phyloP scores from a whole-genome alignment of 108 stramenopile species.

The Skeletonema potamos region DNA sequence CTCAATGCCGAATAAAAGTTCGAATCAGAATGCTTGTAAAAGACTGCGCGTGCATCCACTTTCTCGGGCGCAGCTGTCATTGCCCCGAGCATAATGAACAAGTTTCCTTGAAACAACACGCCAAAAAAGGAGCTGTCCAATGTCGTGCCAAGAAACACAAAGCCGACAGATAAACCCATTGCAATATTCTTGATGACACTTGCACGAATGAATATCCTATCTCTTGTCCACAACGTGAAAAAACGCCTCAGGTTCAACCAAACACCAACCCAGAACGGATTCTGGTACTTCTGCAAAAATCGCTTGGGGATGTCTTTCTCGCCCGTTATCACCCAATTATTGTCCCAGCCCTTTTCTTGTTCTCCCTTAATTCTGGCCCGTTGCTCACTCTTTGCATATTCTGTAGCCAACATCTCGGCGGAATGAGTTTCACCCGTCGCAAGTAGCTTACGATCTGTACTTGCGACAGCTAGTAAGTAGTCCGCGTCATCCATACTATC shows the following conservation, averaged over 20 bases:
- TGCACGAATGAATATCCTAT: slow-evolving; percentile 39
- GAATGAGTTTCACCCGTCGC: not conserved
- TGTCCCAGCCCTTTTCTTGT: slow-evolving; percentile 3
- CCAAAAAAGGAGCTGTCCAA: slow-evolving; percentile 37
- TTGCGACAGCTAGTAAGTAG: slow-evolving; percentile 40
- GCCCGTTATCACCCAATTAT: slow-evolving; percentile 1
- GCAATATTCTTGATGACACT: slow-evolving; percentile 56
- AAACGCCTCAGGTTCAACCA: slow-evolving; percentile 33
- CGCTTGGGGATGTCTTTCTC: not conserved
- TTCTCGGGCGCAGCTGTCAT: slow-evolving; percentile 60
- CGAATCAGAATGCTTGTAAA: slow-evolving; percentile 67
- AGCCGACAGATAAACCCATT: slow-evolving; percentile 76
- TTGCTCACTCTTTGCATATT: slow-evolving; percentile 8
- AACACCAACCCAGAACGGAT: slow-evolving; percentile 18
- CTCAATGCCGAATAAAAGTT: slow-evolving; percentile 60
- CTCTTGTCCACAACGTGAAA: slow-evolving; percentile 39
- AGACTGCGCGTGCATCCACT: slow-evolving; percentile 50
- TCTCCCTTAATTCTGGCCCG: not conserved
- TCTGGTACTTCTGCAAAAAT: slow-evolving; percentile 35
- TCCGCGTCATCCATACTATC: slow-evolving; percentile 65
- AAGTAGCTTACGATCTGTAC: slow-evolving; percentile 43
- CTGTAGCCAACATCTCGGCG: slow-evolving; percentile 6
- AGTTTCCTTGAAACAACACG: slow-evolving; percentile 45
- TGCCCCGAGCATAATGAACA: slow-evolving; percentile 50
- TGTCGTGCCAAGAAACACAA: slow-evolving; percentile 61